Evolutionary conservation across 164 flowering plant genomes (phyloP), one percentile per base, ranked within the genome.

Genomic region (Cinnamomum chago): DNA sequence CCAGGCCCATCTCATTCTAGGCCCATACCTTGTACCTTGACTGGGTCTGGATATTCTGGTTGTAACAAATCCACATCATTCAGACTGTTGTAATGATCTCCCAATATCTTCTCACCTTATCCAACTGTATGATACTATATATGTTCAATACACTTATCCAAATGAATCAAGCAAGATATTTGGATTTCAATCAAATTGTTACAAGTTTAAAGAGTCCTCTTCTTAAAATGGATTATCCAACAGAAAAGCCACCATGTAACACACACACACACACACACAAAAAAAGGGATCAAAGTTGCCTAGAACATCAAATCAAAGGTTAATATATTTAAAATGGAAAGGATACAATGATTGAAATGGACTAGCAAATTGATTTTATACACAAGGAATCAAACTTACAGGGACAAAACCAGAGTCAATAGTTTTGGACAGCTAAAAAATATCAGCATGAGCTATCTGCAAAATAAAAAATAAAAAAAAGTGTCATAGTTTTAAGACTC

Each of bases 341-440:
- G n/a, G n/a, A n/a, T n/a, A n/a, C n/a, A n/a, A 64, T 55, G 73
- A 24, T 4, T 33, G 23, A 62, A 68, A 64, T 13, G 27, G 3
- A 67, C 20, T 33, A 67, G n/a, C 10, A 25, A 65, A 27, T 23
- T 17, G 25, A 11, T 25, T 30, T 55, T 7, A 71, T 12, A 20
- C 52, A 12, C 55, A 70, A 62, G 30, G 18, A 65, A 70, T 68
- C 28, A 66, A 77, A 83, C 95, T 86, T 85, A 94, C 98, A 72
- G 99, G 99, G 71, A 91, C 79, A 80, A 95, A 90, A 70, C 99
- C 99, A 50, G 90, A 79, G 76, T 84, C 75, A 24, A 93, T 78
- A 70, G 97, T 89, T 70, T 84, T 84, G 10, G 80, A 79, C 62
- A 95, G 90, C 69, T 77, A 82, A 58, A 88, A 84, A 50, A 85